Percentiles rank a stretch among this genome's conserved stretches.
Evolutionary conservation across 2,329 filamentous ascomycete genomes (phyloP).

Genomic region (Epichloe gansuensis): DNA sequence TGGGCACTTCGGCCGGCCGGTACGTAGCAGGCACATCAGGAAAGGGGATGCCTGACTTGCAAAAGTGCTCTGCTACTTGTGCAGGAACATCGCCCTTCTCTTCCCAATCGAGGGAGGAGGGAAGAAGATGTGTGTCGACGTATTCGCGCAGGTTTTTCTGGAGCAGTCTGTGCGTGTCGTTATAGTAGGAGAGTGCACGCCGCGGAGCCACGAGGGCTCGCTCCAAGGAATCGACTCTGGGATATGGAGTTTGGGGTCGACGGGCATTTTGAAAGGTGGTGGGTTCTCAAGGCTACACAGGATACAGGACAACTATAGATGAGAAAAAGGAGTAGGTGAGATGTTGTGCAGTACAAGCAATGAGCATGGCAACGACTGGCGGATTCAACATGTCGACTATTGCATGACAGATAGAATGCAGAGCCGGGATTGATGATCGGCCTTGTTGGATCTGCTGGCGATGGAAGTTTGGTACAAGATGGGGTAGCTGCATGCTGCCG

Average conservation of each 20-base stretch:
- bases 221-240: conserved; percentile 11
- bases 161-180: conserved; percentile 44
- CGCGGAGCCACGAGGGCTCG: conserved; percentile 19
- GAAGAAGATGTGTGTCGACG: conserved; percentile 44
- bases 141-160: conserved; percentile 45
- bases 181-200: conserved; percentile 43
- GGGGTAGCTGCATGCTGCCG: neutral
- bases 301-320: no score
- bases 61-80: conserved; percentile 24
- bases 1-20: conserved; percentile 12
- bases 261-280: conserved; percentile 5
- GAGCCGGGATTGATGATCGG: neutral
- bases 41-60: conserved; percentile 27
- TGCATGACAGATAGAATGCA: neutral
- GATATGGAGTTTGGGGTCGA: conserved; percentile 12
- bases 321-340: no score
- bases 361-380: neutral
- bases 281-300: no score
- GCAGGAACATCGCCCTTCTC: conserved; percentile 38
- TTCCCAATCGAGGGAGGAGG: conserved; percentile 53
- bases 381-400: neutral
- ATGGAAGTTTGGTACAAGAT: neutral
- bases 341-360: neutral
- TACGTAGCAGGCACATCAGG: conserved; percentile 25
- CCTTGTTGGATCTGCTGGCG: neutral